A percentile compares a stretch with the other conserved stretches of the same genome.
These are phyloP conservation scores for Pseudocercospora cruenta DNA, from an alignment of 2,329 filamentous ascomycete species.

Conservation along the genomic window DNA sequence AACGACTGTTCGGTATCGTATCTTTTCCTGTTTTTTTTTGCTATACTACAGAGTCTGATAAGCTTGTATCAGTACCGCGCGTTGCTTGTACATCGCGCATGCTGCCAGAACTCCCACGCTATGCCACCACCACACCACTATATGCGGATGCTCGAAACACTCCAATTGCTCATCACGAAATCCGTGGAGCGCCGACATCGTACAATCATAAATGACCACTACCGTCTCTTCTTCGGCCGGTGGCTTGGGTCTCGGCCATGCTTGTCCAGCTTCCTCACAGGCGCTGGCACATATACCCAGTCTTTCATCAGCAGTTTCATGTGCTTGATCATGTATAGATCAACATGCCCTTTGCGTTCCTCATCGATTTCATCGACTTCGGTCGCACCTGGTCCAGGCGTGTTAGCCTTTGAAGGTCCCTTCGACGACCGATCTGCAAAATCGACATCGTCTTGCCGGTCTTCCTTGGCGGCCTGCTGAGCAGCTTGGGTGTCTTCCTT, in stretches of 20 bases:
- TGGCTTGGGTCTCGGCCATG: conserved; percentile 42
- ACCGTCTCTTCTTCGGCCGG: conserved; percentile 40
- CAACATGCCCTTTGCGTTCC: conserved; percentile 69
- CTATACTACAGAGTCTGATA: neutral
- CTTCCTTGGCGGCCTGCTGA: conserved; percentile 82
- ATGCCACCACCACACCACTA: conserved; percentile 1
- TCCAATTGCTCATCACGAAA: neutral
- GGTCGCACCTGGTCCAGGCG: conserved; percentile 34
- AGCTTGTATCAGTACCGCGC: neutral
- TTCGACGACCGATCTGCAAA: conserved; percentile 64
- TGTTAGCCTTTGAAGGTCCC: conserved; percentile 46
- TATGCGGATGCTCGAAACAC: neutral
- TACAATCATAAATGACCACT: conserved; percentile 9
- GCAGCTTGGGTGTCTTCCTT: conserved; percentile 88
- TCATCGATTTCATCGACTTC: conserved; percentile 55
- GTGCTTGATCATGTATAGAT: conserved; percentile 54
- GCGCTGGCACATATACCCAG: conserved; percentile 41
- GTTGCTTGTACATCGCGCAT: neutral
- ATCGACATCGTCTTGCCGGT: conserved; percentile 80
- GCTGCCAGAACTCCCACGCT: conserved; percentile 13
- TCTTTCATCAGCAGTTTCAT: conserved; percentile 37
- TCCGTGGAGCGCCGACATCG: neutral
- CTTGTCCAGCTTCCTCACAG: conserved; percentile 40
- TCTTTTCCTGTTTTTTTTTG: neutral
- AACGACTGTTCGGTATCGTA: neutral